These are phyloP conservation scores for Oropetium thomaeum DNA, from an alignment of 176 grass and related monocot species.

Conservation along the genomic window DNA sequence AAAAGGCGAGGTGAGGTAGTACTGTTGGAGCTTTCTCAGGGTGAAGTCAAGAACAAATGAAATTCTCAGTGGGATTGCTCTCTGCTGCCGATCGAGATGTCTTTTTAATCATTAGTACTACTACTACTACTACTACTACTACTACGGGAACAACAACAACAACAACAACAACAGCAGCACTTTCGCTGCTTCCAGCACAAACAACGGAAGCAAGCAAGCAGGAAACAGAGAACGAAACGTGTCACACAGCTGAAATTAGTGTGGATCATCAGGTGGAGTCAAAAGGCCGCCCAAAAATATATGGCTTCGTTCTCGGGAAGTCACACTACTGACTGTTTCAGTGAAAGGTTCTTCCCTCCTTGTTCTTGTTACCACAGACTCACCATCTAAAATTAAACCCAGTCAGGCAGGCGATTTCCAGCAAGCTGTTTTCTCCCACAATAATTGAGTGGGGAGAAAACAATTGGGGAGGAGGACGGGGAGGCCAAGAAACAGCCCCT, in stretches of 20 bases:
- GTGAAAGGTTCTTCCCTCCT: conserved; percentile 20
- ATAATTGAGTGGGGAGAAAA: conserved; percentile 42
- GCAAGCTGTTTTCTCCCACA: conserved; percentile 43
- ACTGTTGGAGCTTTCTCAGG: neutral
- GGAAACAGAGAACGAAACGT: conserved; percentile 36
- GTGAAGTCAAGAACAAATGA: conserved; percentile 34
- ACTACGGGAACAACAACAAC: conserved; percentile 22
- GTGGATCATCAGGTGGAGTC: conserved; percentile 39
- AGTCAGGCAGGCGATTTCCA: conserved; percentile 17
- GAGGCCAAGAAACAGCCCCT: conserved; percentile 30
- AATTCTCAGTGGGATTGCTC: conserved; percentile 39
- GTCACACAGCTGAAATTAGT: conserved; percentile 41
- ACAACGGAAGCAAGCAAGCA: conserved; percentile 40
- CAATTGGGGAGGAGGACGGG: conserved; percentile 26
- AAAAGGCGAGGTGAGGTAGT: too few species aligned
- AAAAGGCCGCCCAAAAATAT: too few species aligned
- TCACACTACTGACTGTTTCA: conserved; percentile 24
- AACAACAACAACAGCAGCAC: too few species aligned
- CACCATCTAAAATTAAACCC: neutral
- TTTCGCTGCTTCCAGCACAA: conserved; percentile 46
- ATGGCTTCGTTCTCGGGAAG: conserved; percentile 53
- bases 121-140: too few species aligned
- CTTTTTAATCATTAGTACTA: too few species aligned
- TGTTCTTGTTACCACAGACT: neutral
- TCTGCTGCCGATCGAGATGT: conserved; percentile 27